Evolutionary conservation across 2,329 filamentous ascomycete species (phyloP), one percentile per base, ranked within the genome.

Genomic region (Sordariomycetes sp.): DNA sequence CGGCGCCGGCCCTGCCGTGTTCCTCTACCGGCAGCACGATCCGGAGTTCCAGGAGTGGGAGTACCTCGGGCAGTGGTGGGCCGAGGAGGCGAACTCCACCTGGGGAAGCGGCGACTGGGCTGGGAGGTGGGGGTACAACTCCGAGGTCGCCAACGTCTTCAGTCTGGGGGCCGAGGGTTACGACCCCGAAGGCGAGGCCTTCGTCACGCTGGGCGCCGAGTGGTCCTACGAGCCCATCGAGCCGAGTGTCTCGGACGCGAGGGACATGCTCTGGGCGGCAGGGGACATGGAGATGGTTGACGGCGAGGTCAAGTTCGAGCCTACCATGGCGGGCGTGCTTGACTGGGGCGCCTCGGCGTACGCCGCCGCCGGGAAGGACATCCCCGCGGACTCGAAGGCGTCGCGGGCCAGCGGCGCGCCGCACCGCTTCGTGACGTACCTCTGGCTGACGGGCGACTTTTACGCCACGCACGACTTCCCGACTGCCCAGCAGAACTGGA

Each of bases 121-220:
- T 2, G 72, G 72, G 1, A 64, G 67, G 1, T 74, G 67, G 62
- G 72, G 72, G 0, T 77, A 69, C 66, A 78, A 78, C 60, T 76
- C 76, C 50, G 76, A 78, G 62, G 72, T 75, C 12, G 66, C 61
- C 22, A 77, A 76, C 48, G 60, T 74, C 18, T 75, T 77, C 62
- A 64, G 67, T 16, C 62, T 78, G 3, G 69, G 74, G 18, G 65
- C 69, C 22, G 59, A 69, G 4, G 74, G 74, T 12, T 74, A 73
- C 55, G 73, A 70, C 55, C 60, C 67, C 4, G 64, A 70, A 2
- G 74, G 72, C 16, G 69, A 74, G 18, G 64, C 72, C 2, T 73
- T 76, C 58, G 63, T 67, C 4, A 76, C 73, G 0, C 52, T 75
- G 7, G 74, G 74, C 18, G 68, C 71, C 0, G 74, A 77, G 60